These are phyloP conservation scores for Rhynchospora breviuscula DNA, from an alignment of 176 grass and related monocot species.

Conservation along the genomic window DNA sequence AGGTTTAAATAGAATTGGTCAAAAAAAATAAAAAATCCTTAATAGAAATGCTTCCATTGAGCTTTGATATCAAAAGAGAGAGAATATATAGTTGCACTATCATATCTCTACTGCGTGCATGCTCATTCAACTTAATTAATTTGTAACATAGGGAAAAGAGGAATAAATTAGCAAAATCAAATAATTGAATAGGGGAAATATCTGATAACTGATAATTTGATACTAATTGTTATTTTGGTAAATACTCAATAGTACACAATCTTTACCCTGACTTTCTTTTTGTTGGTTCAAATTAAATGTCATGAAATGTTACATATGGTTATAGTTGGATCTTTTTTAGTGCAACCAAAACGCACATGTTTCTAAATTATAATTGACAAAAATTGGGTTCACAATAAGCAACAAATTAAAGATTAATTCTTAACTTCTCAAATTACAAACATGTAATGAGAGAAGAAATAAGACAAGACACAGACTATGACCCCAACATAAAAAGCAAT, in stretches of 20 bases:
- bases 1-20: background rate
- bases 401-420: background rate
- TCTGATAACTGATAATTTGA: background rate
- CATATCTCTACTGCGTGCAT: background rate
- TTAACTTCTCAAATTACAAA: conserved; percentile 1
- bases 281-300: background rate
- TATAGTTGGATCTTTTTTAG: background rate
- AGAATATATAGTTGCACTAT: background rate
- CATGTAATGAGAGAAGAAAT: background rate
- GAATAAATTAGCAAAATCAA: background rate
- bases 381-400: background rate
- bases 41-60: background rate
- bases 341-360: background rate
- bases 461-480: background rate
- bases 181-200: background rate
- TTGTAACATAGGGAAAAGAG: background rate
- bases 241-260: background rate
- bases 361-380: background rate
- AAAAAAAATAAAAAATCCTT: too few species aligned
- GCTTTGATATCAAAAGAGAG: background rate
- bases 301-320: background rate
- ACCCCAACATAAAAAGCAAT: too few species aligned
- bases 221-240: background rate
- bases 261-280: background rate
- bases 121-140: background rate